A percentile compares a stretch with the other conserved stretches of the same genome.
phyloP scores from a whole-genome alignment of 371 early-diverging fungal genomes.

The Massospora cicadina region DNA sequence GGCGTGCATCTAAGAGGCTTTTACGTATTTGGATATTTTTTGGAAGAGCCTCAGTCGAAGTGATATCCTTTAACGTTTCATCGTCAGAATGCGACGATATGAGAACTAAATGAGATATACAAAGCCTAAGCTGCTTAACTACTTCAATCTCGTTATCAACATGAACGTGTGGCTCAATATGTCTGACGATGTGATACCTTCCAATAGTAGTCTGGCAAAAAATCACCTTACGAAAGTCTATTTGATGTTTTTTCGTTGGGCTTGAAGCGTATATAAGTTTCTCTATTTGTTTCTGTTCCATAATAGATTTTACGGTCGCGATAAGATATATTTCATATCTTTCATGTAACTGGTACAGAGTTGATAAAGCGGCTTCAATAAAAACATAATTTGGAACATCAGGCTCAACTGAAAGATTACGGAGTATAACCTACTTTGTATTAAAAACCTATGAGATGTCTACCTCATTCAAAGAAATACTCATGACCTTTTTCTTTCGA shows the following conservation, averaged over 20 bases:
- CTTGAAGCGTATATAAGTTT: conserved; percentile 24
- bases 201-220: conserved; percentile 33
- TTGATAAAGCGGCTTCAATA: conserved; percentile 21
- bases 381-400: conserved; percentile 31
- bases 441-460: too few relatives aligned
- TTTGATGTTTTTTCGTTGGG: conserved; percentile 20
- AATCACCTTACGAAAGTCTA: conserved; percentile 27
- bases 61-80: too few relatives aligned
- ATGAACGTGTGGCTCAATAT: conserved; percentile 27
- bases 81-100: too few relatives aligned
- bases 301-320: conserved; percentile 20
- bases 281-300: conserved; percentile 26
- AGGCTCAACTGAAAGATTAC: conserved; percentile 39
- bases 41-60: too few relatives aligned
- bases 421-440: conserved; percentile 33
- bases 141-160: conserved; percentile 18
- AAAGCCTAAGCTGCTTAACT: too few relatives aligned
- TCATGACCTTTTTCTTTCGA: too few relatives aligned
- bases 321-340: conserved; percentile 27
- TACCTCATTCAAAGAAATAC: too few relatives aligned
- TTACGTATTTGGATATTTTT: too few relatives aligned
- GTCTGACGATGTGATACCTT: conserved; percentile 31
- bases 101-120: too few relatives aligned
- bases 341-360: conserved; percentile 22
- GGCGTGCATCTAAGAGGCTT: too few relatives aligned